phyloP scores from a whole-genome alignment of 495 filamentous ascomycete genomes.

The Viridothelium virens region DNA sequence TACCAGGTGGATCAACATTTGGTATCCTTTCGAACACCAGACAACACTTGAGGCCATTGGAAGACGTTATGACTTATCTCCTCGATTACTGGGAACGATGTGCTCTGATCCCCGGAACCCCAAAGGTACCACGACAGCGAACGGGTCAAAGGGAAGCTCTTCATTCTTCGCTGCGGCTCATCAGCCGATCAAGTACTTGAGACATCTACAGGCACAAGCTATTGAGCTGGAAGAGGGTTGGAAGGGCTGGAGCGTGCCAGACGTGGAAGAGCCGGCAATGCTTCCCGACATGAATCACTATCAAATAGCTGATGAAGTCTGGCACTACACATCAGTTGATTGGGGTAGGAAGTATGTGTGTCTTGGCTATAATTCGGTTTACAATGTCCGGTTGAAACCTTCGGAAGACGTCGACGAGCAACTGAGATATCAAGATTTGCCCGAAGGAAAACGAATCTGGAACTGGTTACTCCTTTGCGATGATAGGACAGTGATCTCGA shows the following conservation, averaged over 20 bases:
- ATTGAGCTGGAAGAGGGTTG: conserved; percentile 23
- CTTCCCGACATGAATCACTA: conserved; percentile 39
- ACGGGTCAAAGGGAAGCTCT: conserved; percentile 14
- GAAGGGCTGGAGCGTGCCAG: neutral
- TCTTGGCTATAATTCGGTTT: conserved; percentile 74
- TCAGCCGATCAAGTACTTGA: conserved; percentile 5
- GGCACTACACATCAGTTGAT: conserved; percentile 59
- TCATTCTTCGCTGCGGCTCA: conserved; percentile 11
- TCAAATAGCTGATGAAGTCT: conserved; percentile 52
- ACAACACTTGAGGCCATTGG: conserved; percentile 47
- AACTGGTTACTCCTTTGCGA: conserved; percentile 76
- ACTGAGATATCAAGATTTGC: conserved; percentile 37
- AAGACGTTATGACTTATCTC: conserved; percentile 58
- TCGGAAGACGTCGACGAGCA: conserved; percentile 16
- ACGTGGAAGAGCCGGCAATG: conserved; percentile 4
- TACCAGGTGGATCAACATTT: conserved; percentile 71
- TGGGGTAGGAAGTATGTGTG: conserved; percentile 59
- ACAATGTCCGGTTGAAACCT: conserved; percentile 42
- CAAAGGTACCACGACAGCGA: conserved; percentile 13
- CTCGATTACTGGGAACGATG: conserved; percentile 59
- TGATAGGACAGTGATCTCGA: conserved; percentile 73
- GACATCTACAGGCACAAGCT: conserved; percentile 21
- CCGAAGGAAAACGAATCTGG: conserved; percentile 60
- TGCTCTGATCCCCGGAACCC: conserved; percentile 44
- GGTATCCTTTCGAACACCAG: conserved; percentile 56